phyloP scores from a whole-genome alignment of 306 rosid genomes.

The Acmispon strigosus region DNA sequence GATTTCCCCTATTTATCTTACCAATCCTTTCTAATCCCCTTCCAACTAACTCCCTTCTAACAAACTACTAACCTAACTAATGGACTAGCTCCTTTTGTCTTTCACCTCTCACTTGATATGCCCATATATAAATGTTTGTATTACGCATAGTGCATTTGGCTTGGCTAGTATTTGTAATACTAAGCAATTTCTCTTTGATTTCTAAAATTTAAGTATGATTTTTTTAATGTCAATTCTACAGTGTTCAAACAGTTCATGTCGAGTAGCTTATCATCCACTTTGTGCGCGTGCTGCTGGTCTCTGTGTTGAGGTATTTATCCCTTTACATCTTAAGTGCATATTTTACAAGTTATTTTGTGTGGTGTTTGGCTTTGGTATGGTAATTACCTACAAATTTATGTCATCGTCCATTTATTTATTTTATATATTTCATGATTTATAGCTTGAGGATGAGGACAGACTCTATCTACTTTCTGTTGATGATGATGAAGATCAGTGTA shows the following conservation, averaged over 20 bases:
- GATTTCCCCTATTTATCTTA: too few relatives aligned
- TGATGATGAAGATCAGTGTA: constrained; percentile 95
- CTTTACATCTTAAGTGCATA: neutral
- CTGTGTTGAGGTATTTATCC: constrained; percentile 81
- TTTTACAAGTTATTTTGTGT: neutral
- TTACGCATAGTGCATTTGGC: neutral
- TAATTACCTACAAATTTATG: neutral
- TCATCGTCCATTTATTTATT: constrained; percentile 2
- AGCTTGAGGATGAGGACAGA: constrained; percentile 99
- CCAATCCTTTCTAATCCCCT: too few relatives aligned
- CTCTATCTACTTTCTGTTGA: constrained; percentile 84
- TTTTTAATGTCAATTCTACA: constrained; percentile 24
- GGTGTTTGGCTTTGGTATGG: constrained; percentile 6
- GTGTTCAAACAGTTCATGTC: constrained; percentile 95
- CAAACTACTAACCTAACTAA: too few relatives aligned
- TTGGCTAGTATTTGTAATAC: constrained; percentile 4
- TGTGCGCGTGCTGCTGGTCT: constrained; percentile 99
- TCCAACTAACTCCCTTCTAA: too few relatives aligned
- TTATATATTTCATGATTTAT: constrained; percentile 19
- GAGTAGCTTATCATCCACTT: constrained; percentile 95
- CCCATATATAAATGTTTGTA: neutral
- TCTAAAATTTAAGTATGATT: neutral
- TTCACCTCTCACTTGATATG: neutral
- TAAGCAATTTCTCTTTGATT: neutral
- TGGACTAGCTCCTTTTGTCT: neutral